Percentiles rank a stretch among this genome's conserved stretches.
Evolutionary conservation across 108 stramenopile species (phyloP).

Genomic region (Cyclotella cryptica): DNA sequence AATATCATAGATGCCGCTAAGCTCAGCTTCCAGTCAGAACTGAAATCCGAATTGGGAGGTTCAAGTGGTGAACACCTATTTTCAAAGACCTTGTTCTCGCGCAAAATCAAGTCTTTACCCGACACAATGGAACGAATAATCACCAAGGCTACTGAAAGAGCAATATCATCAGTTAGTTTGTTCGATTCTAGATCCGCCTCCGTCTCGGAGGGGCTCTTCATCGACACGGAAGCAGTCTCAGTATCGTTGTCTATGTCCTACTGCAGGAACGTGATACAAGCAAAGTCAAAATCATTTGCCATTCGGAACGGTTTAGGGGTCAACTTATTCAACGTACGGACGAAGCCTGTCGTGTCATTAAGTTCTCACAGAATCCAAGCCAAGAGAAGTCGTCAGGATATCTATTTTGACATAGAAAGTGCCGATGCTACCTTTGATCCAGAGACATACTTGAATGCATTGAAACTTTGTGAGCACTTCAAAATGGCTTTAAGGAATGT

Average conservation of each 20-base stretch:
- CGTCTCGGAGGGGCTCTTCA: slow-evolving; percentile 3
- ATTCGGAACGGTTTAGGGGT: slow-evolving; percentile 9
- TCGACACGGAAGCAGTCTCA: slow-evolving; percentile 19
- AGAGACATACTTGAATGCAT: slow-evolving; percentile 27
- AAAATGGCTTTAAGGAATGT: slow-evolving; percentile 9
- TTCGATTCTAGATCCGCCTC: neutral
- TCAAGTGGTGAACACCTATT: neutral
- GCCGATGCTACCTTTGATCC: slow-evolving; percentile 21
- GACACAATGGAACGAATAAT: slow-evolving; percentile 30
- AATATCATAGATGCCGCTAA: slow-evolving; percentile 56
- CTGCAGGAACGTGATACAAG: slow-evolving; percentile 12
- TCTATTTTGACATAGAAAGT: slow-evolving; percentile 28
- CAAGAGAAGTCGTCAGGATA: slow-evolving; percentile 3
- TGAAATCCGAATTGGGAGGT: slow-evolving; percentile 27
- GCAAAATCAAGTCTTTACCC: slow-evolving; percentile 15
- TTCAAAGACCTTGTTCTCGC: neutral
- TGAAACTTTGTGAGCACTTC: neutral
- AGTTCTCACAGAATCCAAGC: neutral
- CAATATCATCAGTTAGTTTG: slow-evolving; percentile 6
- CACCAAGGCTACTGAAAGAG: slow-evolving; percentile 18
- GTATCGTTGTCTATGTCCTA: slow-evolving; percentile 15
- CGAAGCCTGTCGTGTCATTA: neutral
- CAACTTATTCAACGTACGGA: slow-evolving; percentile 23
- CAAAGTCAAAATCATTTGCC: slow-evolving; percentile 9
- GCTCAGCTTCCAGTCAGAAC: slow-evolving; percentile 56